Evolutionary conservation across 2,329 filamentous ascomycete species (phyloP), one percentile per base, ranked within the genome.

Genomic region (Aureobasidium mangrovei): DNA sequence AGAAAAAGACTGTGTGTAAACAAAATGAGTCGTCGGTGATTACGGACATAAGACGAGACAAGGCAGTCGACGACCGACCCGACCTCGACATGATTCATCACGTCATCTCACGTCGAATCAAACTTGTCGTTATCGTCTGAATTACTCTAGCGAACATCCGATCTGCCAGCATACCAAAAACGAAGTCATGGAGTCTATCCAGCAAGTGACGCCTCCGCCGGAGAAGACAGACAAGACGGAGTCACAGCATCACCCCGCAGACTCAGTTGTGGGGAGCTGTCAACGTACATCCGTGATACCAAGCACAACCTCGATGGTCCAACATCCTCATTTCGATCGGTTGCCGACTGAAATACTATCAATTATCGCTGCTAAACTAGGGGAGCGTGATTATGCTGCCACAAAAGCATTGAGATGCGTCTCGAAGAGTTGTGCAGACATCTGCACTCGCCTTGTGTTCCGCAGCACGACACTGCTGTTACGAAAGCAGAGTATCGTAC

Each of bases 341-440:
- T 38, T 54, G 6, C 53, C 53, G 0, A 18, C 41, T 29, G 53
- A 54, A 31, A 31, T 54, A 3, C 12, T 54, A 4, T 46, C 43
- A 12, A 27, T 54, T 38, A 42, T 54, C 4, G 53, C 38, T n/a
- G 5, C 4, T 29, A 35, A 32, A 8, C 26, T 48, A 4, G 36
- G 48, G 1, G 7, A 38, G 7, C 9, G 29, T 28, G 28, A 33
- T 3, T 12, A 7, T n/a, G 27, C 28, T 27, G 24, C 42, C 10
- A 40, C 35, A 3, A 54, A 54, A 33, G 36, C 46, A 31, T 47
- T 56, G 24, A 24, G 54, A 24, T 40, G 54, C 41, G 54, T 56
- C 31, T 52, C 46, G 29, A 56, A 42, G 42, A 53, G 12, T 12
- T 46, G 40, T 35, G 39, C 46, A 4, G 18, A 31, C 7, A 29